A percentile compares a stretch with the other conserved stretches of the same genome.
These are phyloP conservation scores for Aureobasidium mangrovei DNA, from an alignment of 2,329 filamentous ascomycete species.

Conservation along the genomic window DNA sequence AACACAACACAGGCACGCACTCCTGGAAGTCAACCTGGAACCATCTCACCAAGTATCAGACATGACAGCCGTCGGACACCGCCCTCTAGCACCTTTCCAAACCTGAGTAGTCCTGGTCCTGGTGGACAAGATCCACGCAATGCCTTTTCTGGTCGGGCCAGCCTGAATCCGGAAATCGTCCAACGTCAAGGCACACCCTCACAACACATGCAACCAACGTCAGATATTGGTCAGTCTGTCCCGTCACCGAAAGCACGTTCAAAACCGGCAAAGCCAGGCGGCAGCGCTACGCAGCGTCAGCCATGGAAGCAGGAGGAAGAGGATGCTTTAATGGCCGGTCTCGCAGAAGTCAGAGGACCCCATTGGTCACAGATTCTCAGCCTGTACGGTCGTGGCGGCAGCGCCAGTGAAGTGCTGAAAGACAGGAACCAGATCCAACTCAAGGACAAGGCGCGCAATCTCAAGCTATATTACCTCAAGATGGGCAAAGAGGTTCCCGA, in stretches of 20 bases:
- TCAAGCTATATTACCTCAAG: slow-evolving; percentile 88
- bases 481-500: slow-evolving; percentile 85
- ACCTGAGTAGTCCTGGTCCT: not conserved
- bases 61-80: not conserved
- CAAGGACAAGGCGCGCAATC: slow-evolving; percentile 83
- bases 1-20: slow-evolving; percentile 6
- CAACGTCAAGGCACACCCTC: slow-evolving; percentile 15
- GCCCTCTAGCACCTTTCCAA: not conserved
- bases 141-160: not conserved
- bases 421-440: slow-evolving; percentile 86
- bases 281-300: slow-evolving; percentile 38
- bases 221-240: not conserved
- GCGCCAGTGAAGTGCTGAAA: slow-evolving; percentile 72
- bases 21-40: slow-evolving; percentile 2
- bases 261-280: slow-evolving; percentile 37
- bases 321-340: slow-evolving; percentile 77
- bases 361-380: slow-evolving; percentile 90
- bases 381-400: slow-evolving; percentile 71
- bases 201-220: slow-evolving; percentile 18
- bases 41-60: slow-evolving; percentile 1
- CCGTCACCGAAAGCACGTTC: slow-evolving; percentile 36
- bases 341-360: slow-evolving; percentile 81
- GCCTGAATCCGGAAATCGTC: not conserved
- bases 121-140: not conserved
- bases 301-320: slow-evolving; percentile 88